A percentile compares a stretch with the other conserved stretches of the same genome.
phyloP scores from a whole-genome alignment of 345 rosid genomes.

The Boechera retrofracta region DNA sequence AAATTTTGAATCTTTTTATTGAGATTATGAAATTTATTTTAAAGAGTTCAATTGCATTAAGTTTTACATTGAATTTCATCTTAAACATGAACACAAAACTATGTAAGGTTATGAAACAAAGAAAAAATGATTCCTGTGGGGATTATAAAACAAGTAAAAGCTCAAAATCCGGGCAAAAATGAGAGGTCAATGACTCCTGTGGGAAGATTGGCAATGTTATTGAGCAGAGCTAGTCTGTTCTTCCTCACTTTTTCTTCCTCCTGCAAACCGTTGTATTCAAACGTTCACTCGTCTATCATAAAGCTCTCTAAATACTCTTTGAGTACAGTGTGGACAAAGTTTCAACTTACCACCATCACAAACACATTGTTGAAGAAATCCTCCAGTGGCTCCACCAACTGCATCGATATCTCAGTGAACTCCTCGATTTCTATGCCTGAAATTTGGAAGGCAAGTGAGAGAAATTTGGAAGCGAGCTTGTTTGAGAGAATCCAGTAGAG shows the following conservation, averaged over 20 bases:
- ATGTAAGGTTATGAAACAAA: slow-evolving; percentile 25
- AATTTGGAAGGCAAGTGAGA: neutral
- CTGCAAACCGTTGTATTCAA: slow-evolving; percentile 47
- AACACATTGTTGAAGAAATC: slow-evolving; percentile 89
- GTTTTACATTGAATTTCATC: neutral
- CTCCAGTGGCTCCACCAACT: slow-evolving; percentile 76
- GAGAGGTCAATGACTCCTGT: slow-evolving; percentile 79
- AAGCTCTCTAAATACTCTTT: neutral
- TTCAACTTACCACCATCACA: slow-evolving; percentile 92
- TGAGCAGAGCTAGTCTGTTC: slow-evolving; percentile 82
- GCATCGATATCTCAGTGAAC: slow-evolving; percentile 70
- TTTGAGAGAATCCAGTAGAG: slow-evolving; percentile 3
- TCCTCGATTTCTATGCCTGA: slow-evolving; percentile 77
- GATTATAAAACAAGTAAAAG: neutral
- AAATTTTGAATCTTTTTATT: neutral
- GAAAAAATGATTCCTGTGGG: slow-evolving; percentile 73
- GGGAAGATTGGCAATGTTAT: slow-evolving; percentile 76
- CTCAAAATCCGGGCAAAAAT: slow-evolving; percentile 81
- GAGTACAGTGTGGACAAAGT: neutral
- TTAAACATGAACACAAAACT: neutral
- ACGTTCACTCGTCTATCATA: neutral
- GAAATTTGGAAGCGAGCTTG: slow-evolving; percentile 29
- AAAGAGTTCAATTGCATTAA: neutral
- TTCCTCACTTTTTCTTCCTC: slow-evolving; percentile 74
- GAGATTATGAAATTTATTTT: neutral